A percentile compares a stretch with the other conserved stretches of the same genome.
Evolutionary conservation across 1,284 basidiomycete genomes (phyloP).

Genomic region (Ceratobasidium sp.): DNA sequence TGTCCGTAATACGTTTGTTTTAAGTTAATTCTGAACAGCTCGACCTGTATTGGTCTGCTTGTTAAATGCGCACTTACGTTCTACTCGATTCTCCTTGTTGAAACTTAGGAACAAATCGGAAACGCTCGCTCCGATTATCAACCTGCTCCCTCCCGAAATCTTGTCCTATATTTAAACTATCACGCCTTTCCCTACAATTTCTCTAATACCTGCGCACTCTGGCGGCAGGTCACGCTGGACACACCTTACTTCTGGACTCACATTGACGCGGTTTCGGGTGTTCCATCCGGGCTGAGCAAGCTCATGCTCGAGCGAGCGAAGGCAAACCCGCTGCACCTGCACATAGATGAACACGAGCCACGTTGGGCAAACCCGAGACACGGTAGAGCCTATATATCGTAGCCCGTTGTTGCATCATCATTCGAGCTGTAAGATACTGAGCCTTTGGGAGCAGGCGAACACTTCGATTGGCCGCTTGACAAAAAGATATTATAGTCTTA

Average conservation of each 20-base stretch:
- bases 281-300: neutral
- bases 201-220: neutral
- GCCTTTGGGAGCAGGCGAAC: too few species aligned
- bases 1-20: too few species aligned
- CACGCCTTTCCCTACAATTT: neutral
- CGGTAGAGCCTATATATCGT: too few species aligned
- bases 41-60: too few species aligned
- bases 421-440: too few species aligned
- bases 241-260: neutral
- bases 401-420: too few species aligned
- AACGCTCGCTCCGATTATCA: neutral
- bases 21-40: too few species aligned
- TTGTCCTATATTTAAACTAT: neutral
- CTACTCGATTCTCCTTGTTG: neutral
- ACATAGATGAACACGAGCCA: neutral
- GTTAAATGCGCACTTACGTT: neutral
- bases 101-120: neutral
- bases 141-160: neutral
- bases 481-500: too few species aligned
- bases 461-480: too few species aligned
- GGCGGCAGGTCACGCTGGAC: neutral
- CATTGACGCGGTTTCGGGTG: neutral
- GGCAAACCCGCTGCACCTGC: neutral
- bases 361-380: too few species aligned
- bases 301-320: neutral